Conservation (phyloP, 345 rosid species). For the Ailanthus altissimus region DNA sequence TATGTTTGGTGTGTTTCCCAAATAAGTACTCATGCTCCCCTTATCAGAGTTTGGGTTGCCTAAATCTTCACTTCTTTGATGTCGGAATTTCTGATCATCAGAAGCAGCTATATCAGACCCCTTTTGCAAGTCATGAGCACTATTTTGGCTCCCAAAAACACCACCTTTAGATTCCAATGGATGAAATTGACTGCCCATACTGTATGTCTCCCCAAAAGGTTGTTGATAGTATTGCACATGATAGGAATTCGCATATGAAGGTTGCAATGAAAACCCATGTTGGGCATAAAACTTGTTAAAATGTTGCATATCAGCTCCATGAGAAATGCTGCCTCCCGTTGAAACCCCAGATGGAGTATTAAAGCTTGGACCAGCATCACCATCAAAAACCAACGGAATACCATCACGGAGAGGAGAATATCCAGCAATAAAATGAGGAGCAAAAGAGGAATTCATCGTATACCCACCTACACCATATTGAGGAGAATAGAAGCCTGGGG, state of each 20-base stretch:
- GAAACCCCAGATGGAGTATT: constrained; percentile 44
- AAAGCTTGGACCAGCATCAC: constrained; percentile 36
- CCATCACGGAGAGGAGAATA: constrained; percentile 51
- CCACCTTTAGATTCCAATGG: constrained; percentile 32
- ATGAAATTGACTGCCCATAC: constrained; percentile 42
- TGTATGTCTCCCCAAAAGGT: constrained; percentile 38
- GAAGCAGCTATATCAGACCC: constrained; percentile 29
- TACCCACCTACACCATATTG: constrained; percentile 55
- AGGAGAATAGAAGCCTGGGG: constrained; percentile 36
- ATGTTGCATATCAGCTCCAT: constrained; percentile 51
- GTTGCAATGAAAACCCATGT: constrained; percentile 43
- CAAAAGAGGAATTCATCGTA: constrained; percentile 34
- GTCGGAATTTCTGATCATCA: constrained; percentile 37
- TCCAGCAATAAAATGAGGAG: constrained; percentile 48
- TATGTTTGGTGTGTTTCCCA: constrained; percentile 40
- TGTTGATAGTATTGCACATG: constrained; percentile 56
- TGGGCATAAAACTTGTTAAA: constrained; percentile 45
- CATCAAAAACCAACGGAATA: constrained; percentile 41
- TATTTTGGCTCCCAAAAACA: constrained; percentile 36
- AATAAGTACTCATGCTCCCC: constrained; percentile 36
- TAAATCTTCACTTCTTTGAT: constrained; percentile 33
- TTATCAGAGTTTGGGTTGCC: constrained; percentile 32
- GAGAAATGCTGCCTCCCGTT: constrained; percentile 34
- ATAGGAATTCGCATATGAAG: constrained; percentile 42
- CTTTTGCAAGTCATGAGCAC: constrained; percentile 35